Evolutionary conservation across 2,329 filamentous ascomycete genomes (phyloP), one percentile per base, ranked within the genome.

Genomic region (Fusarium floridanum): DNA sequence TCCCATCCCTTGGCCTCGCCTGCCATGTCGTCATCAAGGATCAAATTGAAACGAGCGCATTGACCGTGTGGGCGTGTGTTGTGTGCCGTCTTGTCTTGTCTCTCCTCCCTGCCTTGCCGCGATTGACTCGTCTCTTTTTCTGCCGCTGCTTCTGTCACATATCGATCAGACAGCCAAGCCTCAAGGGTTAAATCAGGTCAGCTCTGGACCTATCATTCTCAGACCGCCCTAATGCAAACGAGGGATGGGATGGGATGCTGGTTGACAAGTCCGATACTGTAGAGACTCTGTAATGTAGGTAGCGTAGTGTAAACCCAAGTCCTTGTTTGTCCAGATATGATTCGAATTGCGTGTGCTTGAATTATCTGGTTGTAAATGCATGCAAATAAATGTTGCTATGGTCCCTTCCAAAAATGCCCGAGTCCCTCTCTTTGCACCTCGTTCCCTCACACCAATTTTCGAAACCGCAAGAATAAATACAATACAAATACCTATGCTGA

Each of bases 401-500:
- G 41, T 36, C 27, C 27, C 48, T 43, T 57, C 36, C 34, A 45
- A 71, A 55, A 34, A 64, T 67, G 36, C 34, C 24, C 48, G 61
- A 57, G 17, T 53, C 48, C 45, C 48, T 53, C 50, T 39, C 55
- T 45, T 61, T 20, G 10, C 57, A 24, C 34, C 45, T 59, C 17
- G 39, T 29, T 50, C 43, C 43, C 56, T 43, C 57, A 39, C 57
- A 39, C 71, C 39, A 22, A 34, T 56, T 66, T 57, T n/a, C 34
- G 68, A 34, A 34, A 34, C 11, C 62, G 64, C 57, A 36, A 57
- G 59, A 29, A 53, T 43, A 43, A 29, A 53, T 43, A 43, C n/a
- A 43, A 43, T 53, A 53, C 48, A 53, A 53, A 29, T n/a, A 27
- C 22, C 22, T 53, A 74, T 74, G 71, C 68, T 74, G 68, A 74